Percentiles rank a stretch among this genome's conserved stretches.
phyloP scores from a whole-genome alignment of 169 alveolate genomes.

The Pseudocohnilembus persalinus region DNA sequence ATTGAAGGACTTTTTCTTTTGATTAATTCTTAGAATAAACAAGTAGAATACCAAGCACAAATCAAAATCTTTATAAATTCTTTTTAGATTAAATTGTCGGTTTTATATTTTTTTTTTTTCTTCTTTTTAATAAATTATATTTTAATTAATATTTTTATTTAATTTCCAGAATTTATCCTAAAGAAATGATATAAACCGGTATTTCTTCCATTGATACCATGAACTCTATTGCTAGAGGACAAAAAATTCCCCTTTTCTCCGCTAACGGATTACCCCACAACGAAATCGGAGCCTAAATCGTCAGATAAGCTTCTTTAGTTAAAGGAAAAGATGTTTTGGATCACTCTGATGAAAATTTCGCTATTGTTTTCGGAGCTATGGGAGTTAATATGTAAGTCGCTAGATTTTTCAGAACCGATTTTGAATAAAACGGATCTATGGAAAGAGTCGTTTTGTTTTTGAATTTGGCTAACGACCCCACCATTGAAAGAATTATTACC shows the following conservation, averaged over 20 bases:
- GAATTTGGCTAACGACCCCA: constrained; percentile 99
- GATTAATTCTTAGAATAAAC: too few relatives aligned
- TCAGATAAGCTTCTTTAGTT: constrained; percentile 99
- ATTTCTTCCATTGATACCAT: constrained; percentile 99
- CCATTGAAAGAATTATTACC: constrained; percentile 98
- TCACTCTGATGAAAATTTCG: constrained; percentile 98
- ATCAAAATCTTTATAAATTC: too few relatives aligned
- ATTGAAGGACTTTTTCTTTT: too few relatives aligned
- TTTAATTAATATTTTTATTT: too few relatives aligned
- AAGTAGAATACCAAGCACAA: too few relatives aligned
- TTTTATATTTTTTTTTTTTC: too few relatives aligned
- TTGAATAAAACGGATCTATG: constrained; percentile 99
- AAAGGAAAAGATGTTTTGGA: constrained; percentile 98
- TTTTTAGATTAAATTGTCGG: too few relatives aligned
- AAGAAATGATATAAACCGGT: constrained; percentile 99
- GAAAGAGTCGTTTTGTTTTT: constrained; percentile 98
- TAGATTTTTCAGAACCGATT: constrained; percentile 98
- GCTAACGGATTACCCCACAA: constrained; percentile 99
- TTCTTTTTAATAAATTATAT: too few relatives aligned
- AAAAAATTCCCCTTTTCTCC: constrained; percentile 99
- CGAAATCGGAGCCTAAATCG: constrained; percentile 99
- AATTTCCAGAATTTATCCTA: constrained; percentile 93
- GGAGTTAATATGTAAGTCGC: constrained; percentile 99
- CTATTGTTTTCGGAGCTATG: constrained; percentile 99
- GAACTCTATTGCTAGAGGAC: constrained; percentile 99